Evolutionary conservation across 257 asterid species (phyloP).

Genomic region (Ophiorrhiza pumila): DNA sequence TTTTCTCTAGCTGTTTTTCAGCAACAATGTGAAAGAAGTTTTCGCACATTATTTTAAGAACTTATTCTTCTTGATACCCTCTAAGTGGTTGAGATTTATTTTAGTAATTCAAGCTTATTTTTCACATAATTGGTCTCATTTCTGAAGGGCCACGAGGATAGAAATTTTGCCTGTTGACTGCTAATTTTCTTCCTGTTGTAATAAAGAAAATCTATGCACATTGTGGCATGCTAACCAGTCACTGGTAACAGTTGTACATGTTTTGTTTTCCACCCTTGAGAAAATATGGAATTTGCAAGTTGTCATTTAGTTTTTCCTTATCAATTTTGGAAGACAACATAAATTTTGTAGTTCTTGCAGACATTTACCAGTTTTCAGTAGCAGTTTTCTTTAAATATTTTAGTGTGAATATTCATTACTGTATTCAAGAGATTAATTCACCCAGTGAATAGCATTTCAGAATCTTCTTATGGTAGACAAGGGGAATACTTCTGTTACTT

Average conservation of each 20-base stretch:
- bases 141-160: background rate
- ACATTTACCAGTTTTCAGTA: too few species aligned
- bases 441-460: background rate
- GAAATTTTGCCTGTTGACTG: background rate
- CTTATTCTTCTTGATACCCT: background rate
- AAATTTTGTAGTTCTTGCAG: background rate
- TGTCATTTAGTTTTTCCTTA: background rate
- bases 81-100: background rate
- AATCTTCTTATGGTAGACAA: background rate
- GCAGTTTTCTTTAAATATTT: background rate
- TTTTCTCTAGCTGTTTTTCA: background rate
- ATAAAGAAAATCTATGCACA: background rate
- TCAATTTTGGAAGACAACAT: background rate
- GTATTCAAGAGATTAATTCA: background rate
- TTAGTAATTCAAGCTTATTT: background rate
- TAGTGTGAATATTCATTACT: background rate
- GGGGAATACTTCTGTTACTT: background rate
- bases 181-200: background rate
- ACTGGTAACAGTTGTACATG: background rate
- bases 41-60: background rate
- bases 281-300: background rate
- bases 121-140: background rate
- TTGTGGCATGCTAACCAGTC: background rate
- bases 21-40: background rate
- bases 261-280: background rate